Percentiles rank a stretch among this genome's conserved stretches.
phyloP scores from a whole-genome alignment of 768 basidiomycete species.

The Hygrophorus pudorinus region DNA sequence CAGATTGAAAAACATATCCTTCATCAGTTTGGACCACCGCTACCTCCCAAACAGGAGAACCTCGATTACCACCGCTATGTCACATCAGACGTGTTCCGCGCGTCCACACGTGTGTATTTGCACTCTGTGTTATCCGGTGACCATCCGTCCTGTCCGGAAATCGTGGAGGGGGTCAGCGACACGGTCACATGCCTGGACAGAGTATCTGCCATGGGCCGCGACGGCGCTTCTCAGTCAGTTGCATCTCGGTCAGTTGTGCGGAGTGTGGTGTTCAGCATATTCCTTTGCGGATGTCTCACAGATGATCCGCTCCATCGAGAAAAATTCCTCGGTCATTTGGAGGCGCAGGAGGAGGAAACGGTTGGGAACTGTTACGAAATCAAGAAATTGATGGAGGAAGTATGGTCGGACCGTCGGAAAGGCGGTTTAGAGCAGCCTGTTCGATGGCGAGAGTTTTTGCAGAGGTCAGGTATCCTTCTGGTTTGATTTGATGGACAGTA shows the following conservation, averaged over 20 bases:
- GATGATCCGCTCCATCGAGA: slow-evolving; percentile 33
- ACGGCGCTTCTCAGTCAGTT: too few species aligned
- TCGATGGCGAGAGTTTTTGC: slow-evolving; percentile 53
- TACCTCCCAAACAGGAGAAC: slow-evolving; percentile 8
- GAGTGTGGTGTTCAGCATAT: slow-evolving; percentile 72
- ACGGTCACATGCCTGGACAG: slow-evolving; percentile 37
- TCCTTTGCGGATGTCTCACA: slow-evolving; percentile 62
- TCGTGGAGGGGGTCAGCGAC: slow-evolving; percentile 41
- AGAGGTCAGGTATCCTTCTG: slow-evolving; percentile 42
- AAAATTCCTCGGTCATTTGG: slow-evolving; percentile 35
- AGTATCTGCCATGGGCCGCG: slow-evolving; percentile 19
- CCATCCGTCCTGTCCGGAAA: slow-evolving; percentile 55
- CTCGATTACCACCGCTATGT: slow-evolving; percentile 23
- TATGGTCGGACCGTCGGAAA: slow-evolving; percentile 42
- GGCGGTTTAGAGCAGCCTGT: slow-evolving; percentile 26
- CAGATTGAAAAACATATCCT: slow-evolving; percentile 37
- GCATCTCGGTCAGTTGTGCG: slow-evolving; percentile 55
- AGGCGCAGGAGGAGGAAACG: slow-evolving; percentile 39
- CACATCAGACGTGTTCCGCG: slow-evolving; percentile 59
- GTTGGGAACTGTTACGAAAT: slow-evolving; percentile 62
- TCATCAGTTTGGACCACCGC: slow-evolving; percentile 13
- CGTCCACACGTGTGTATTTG: slow-evolving; percentile 65
- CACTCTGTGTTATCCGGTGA: slow-evolving; percentile 71
- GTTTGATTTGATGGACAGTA: slow-evolving; percentile 33
- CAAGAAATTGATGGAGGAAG: slow-evolving; percentile 36